Percentiles rank a stretch among this genome's conserved stretches.
These are phyloP conservation scores for Cylindricascospora bacillispora DNA, from an alignment of 1,139 yeast genomes.

Conservation along the genomic window DNA sequence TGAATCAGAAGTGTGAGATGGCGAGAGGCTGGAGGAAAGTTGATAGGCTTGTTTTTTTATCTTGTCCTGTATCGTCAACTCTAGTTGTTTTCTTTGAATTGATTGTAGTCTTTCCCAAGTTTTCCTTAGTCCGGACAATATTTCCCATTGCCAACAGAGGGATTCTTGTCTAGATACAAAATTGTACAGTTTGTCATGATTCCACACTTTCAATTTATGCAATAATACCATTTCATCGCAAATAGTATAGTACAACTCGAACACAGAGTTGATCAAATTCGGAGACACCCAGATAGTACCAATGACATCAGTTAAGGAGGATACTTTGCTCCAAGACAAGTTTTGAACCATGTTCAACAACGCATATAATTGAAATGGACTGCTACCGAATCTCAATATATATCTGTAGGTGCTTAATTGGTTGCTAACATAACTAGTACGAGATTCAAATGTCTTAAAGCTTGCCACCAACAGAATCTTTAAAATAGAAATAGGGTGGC, in stretches of 20 bases:
- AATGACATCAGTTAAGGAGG: no score
- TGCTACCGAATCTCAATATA: conserved; percentile 56
- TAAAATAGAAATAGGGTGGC: conserved; percentile 11
- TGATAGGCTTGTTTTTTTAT: conserved; percentile 24
- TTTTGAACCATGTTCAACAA: no score
- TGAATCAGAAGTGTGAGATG: conserved; percentile 7
- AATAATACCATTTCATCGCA: conserved; percentile 48
- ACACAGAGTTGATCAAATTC: no score
- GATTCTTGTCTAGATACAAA: conserved; percentile 41
- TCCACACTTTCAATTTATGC: conserved; percentile 40
- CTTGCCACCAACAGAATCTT: conserved; percentile 10
- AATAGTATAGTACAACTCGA: conserved; percentile 47
- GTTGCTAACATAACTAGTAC: conserved; percentile 34
- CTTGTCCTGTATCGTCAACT: conserved; percentile 27
- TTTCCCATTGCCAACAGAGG: conserved; percentile 53
- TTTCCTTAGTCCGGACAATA: conserved; percentile 40
- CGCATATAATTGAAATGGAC: conserved; percentile 42
- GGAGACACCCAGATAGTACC: no score
- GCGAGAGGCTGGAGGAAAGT: conserved; percentile 10
- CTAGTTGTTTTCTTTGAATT: conserved; percentile 31
- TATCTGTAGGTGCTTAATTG: conserved; percentile 54
- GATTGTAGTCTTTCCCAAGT: conserved; percentile 31
- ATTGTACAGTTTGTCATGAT: conserved; percentile 28
- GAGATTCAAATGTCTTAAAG: conserved; percentile 23
- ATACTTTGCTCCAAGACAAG: no score